Evolutionary conservation across 345 rosid genomes (phyloP).

Genomic region (Brassica nigra): DNA sequence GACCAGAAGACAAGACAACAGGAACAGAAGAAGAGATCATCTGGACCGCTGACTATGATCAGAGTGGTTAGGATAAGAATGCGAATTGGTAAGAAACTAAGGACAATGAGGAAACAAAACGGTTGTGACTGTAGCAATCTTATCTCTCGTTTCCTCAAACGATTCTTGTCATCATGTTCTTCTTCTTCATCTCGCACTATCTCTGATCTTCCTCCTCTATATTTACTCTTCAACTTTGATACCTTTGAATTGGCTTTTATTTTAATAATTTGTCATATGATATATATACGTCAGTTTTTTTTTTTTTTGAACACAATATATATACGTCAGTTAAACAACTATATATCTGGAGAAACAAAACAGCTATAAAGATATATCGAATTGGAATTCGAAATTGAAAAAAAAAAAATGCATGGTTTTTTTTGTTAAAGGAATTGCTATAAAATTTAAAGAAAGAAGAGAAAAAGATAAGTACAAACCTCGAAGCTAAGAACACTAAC

Average conservation of each 20-base stretch:
- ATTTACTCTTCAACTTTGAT: constrained; percentile 36
- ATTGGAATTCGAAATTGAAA: no score
- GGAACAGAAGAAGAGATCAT: constrained; percentile 28
- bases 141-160: constrained; percentile 37
- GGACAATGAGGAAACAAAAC: constrained; percentile 59
- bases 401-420: no score
- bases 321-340: no score
- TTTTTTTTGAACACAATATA: no score
- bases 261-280: neutral
- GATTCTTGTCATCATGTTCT: constrained; percentile 23
- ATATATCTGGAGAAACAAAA: no score
- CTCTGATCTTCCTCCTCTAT: constrained; percentile 41
- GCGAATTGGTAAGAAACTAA: constrained; percentile 66
- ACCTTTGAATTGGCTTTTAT: neutral
- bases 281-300: neutral
- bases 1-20: constrained; percentile 35
- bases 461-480: no score
- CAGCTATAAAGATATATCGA: no score
- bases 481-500: no score
- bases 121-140: constrained; percentile 24
- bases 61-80: constrained; percentile 58
- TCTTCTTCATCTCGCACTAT: constrained; percentile 33
- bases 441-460: no score
- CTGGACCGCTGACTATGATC: constrained; percentile 53
- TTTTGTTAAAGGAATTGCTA: no score